Base-by-base conservation (phyloP, 2,329 filamentous ascomycete species). In the Beauveria rudraprayagi region DNA sequence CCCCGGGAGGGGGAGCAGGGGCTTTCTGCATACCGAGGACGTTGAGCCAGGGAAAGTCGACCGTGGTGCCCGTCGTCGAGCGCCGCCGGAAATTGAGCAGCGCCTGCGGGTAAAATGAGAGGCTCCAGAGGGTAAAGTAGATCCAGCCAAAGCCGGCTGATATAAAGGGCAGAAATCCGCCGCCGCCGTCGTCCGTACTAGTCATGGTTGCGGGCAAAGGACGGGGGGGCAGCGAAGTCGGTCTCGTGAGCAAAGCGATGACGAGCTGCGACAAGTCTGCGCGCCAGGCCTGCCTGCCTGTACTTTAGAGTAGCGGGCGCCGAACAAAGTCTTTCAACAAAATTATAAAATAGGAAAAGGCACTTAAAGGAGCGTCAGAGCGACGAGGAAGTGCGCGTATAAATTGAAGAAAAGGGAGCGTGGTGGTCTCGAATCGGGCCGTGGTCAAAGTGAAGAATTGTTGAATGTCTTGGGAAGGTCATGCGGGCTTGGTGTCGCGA, bases 91-190 rank as follows among this genome's bases (percentile, higher is more conserved):
- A 88, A 79, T 97, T 97, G 64, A 91, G 82, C 63, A 95, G 76
- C 7, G 89, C 85, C 72, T 97, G 94, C 1, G 93, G 92, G 73
- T 97, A 97, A 77, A 97, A 97, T 17, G 91, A 96, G 17, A 87
- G 76, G 14, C 90, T 93, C 93, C 93, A 94, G 73, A 83, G 85
- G 54, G 86, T 65, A 65, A 84, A 87, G 75, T 92, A 92, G 70
- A 87, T 76, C 88, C 89, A 92, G 73, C 89, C 89, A 67, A 90
- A 83, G 37, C 88, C 70, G 69, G 78, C 81, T 56, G 82, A 85
- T 19, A 84, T 59, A 61, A 79, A 67, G 34, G 71, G 66, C 62
- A 86, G 78, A 65, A 83, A 76, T 58, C 70, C 55, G 22, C 16
- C 24, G 22, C 7, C 30, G 17, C 17, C 17, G 30, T 10, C 30